These are phyloP conservation scores for Globisporangium perplexum DNA, from an alignment of 352 stramenopile species.

Conservation along the genomic window DNA sequence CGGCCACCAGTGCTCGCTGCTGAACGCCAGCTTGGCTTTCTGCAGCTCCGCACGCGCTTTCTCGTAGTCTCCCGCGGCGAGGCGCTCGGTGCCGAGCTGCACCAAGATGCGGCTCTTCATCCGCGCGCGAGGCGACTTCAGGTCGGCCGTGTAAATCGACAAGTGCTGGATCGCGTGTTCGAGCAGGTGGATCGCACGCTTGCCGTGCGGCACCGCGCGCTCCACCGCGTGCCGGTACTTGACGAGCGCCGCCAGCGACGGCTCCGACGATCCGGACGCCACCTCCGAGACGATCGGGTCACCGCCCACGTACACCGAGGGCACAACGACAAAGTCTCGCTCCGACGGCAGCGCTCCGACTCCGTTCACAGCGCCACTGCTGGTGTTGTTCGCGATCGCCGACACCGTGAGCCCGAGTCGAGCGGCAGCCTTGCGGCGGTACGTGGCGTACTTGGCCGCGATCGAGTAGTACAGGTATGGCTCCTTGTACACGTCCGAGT, in stretches of 20 bases:
- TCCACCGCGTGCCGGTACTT: conserved; percentile 67
- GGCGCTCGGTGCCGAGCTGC: conserved; percentile 64
- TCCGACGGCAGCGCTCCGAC: conserved; percentile 17
- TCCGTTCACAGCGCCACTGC: neutral
- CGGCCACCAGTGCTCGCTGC: conserved; percentile 65
- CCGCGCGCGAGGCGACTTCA: conserved; percentile 53
- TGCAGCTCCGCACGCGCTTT: conserved; percentile 57
- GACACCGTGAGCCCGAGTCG: conserved; percentile 42
- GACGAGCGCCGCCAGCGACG: conserved; percentile 47
- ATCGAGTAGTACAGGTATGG: conserved; percentile 84
- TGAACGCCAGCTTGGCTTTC: conserved; percentile 57
- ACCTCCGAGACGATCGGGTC: conserved; percentile 58
- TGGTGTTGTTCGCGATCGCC: neutral
- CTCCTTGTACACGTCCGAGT: conserved; percentile 83
- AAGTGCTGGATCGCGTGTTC: conserved; percentile 76
- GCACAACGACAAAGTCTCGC: conserved; percentile 64
- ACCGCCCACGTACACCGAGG: conserved; percentile 63
- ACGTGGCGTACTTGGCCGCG: conserved; percentile 80
- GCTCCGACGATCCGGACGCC: conserved; percentile 24
- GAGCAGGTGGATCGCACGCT: conserved; percentile 65
- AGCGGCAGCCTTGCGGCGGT: conserved; percentile 55
- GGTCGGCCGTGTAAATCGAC: conserved; percentile 55
- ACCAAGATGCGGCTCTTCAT: conserved; percentile 75
- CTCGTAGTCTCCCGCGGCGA: conserved; percentile 66
- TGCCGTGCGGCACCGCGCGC: conserved; percentile 53